A percentile compares a stretch with the other conserved stretches of the same genome.
phyloP scores from a whole-genome alignment of 192 early-diverging fungal genomes.

The Linnemannia elongata region DNA sequence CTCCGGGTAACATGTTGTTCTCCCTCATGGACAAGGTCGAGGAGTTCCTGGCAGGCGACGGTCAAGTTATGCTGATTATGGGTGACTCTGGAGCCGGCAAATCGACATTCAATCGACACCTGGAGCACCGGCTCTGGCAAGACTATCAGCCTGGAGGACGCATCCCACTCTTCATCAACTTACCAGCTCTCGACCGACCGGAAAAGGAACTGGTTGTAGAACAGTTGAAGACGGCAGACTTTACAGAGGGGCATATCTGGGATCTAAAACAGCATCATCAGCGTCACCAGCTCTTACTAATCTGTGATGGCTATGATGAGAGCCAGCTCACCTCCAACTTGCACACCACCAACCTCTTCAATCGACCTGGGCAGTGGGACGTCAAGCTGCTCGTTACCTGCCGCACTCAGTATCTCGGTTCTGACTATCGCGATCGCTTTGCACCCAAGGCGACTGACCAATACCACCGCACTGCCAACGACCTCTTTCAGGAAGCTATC shows the following conservation, averaged over 20 bases:
- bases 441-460: background rate
- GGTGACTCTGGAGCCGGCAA: constrained; percentile 12
- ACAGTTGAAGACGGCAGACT: background rate
- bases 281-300: background rate
- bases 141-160: background rate
- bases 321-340: background rate
- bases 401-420: background rate
- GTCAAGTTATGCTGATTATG: background rate
- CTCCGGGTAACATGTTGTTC: background rate
- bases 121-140: background rate
- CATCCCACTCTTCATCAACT: constrained; percentile 3
- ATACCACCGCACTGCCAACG: background rate
- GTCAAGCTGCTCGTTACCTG: constrained; percentile 1
- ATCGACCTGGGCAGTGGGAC: background rate
- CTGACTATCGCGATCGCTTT: background rate
- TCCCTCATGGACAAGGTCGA: background rate
- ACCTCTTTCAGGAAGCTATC: background rate
- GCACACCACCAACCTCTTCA: background rate
- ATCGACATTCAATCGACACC: constrained; percentile 6
- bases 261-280: background rate
- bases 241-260: background rate
- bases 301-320: constrained; percentile 17
- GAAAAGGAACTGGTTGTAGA: background rate
- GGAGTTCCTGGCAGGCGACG: background rate
- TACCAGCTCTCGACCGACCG: background rate